Percentiles rank a stretch among this genome's conserved stretches.
Conservation (phyloP, 2,329 filamentous ascomycete species). For the Penicillium sp. region DNA sequence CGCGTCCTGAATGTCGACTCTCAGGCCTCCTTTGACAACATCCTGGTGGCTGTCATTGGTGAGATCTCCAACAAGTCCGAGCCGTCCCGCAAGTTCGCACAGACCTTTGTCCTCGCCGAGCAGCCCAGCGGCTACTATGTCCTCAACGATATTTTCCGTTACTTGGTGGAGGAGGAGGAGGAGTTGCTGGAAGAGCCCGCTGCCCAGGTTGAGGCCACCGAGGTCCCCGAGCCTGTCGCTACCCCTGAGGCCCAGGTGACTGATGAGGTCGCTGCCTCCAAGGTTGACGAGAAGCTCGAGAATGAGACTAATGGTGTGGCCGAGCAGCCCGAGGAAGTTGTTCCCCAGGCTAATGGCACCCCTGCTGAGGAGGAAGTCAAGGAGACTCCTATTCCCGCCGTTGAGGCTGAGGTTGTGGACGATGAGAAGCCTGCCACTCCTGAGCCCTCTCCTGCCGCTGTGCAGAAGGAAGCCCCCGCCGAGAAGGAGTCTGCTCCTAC, state of each 20-base stretch:
- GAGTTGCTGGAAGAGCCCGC: constrained; percentile 50
- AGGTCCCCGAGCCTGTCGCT: constrained; percentile 27
- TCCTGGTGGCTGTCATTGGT: constrained; percentile 96
- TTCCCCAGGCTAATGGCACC: constrained; percentile 38
- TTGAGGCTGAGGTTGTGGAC: constrained; percentile 43
- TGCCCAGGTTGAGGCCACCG: constrained; percentile 45
- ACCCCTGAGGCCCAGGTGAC: constrained; percentile 32
- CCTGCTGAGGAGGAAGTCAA: constrained; percentile 5
- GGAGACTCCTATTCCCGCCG: constrained; percentile 24
- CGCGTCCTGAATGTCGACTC: constrained; percentile 97
- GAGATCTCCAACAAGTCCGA: constrained; percentile 93
- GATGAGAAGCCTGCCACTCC: constrained; percentile 67
- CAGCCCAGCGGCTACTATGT: constrained; percentile 98
- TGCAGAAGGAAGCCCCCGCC: constrained; percentile 41
- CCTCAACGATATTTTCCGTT: constrained; percentile 96
- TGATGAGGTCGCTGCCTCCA: constrained; percentile 47
- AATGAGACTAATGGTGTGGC: constrained; percentile 54
- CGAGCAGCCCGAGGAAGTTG: constrained; percentile 29
- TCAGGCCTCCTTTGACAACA: constrained; percentile 87
- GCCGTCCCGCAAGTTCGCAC: constrained; percentile 92
- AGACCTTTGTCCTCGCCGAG: constrained; percentile 95
- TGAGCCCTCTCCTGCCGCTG: constrained; percentile 56
- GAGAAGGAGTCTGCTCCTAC: constrained; percentile 53
- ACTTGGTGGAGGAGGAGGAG: constrained; percentile 70
- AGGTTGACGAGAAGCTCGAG: constrained; percentile 76